These are phyloP conservation scores for Phlegmacium glaucopus DNA, from an alignment of 768 basidiomycete genomes.

Conservation along the genomic window DNA sequence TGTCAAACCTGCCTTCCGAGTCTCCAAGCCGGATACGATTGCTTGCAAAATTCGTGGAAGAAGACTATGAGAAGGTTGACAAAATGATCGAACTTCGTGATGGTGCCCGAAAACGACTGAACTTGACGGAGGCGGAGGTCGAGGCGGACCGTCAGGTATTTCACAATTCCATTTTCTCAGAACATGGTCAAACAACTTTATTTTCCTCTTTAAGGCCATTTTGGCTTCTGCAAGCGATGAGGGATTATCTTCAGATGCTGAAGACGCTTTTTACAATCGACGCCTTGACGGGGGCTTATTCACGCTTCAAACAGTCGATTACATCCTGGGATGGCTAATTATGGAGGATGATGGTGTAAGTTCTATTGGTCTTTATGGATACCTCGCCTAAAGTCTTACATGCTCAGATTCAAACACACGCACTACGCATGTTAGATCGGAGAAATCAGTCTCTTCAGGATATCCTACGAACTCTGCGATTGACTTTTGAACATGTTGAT, in stretches of 20 bases:
- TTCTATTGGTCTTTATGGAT: constrained; percentile 4
- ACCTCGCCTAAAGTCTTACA: constrained; percentile 2
- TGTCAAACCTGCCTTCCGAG: constrained; percentile 85
- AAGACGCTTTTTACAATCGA: constrained; percentile 81
- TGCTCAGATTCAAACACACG: constrained; percentile 72
- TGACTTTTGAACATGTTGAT: constrained; percentile 73
- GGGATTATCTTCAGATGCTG: constrained; percentile 54
- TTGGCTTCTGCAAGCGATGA: constrained; percentile 51
- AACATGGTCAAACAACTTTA: background rate
- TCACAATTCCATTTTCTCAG: background rate
- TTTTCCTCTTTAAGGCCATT: constrained; percentile 42
- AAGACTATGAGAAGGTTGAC: constrained; percentile 91
- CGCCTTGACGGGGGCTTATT: constrained; percentile 85
- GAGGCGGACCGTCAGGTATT: constrained; percentile 62
- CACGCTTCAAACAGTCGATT: constrained; percentile 88
- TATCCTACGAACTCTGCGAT: constrained; percentile 65
- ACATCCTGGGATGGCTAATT: constrained; percentile 89
- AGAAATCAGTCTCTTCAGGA: constrained; percentile 68
- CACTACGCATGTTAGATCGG: constrained; percentile 70
- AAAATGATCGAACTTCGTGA: constrained; percentile 88
- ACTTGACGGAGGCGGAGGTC: constrained; percentile 61
- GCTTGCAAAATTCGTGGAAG: constrained; percentile 91
- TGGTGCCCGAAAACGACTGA: constrained; percentile 57
- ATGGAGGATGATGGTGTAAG: constrained; percentile 99
- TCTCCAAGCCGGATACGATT: constrained; percentile 77